A percentile compares a stretch with the other conserved stretches of the same genome.
Evolutionary conservation across 2,329 filamentous ascomycete species (phyloP).

Genomic region (Capronia americana): DNA sequence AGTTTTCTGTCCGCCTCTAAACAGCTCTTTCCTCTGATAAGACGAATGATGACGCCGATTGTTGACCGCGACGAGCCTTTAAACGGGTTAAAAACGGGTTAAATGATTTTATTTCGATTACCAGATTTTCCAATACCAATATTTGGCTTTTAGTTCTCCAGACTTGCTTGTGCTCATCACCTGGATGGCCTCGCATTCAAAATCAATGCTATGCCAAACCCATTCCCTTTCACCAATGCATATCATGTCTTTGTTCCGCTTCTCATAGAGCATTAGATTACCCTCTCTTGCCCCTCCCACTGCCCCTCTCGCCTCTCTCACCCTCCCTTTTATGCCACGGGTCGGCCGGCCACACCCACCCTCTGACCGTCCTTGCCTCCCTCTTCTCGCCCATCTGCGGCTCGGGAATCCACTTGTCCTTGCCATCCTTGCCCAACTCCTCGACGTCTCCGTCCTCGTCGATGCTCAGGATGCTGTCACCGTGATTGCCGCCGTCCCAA

Average conservation of each 20-base stretch:
- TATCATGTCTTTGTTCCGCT: constrained; percentile 8
- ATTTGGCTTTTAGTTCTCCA: constrained; percentile 3
- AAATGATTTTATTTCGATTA: constrained; percentile 4
- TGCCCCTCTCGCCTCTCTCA: constrained; percentile 42
- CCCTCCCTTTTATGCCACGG: constrained; percentile 64
- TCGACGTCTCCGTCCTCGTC: constrained; percentile 37
- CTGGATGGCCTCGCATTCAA: constrained; percentile 30
- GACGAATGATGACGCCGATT: not conserved
- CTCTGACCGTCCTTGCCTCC: constrained; percentile 64
- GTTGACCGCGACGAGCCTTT: not conserved
- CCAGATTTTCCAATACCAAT: constrained; percentile 17
- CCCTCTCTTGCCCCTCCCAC: constrained; percentile 29
- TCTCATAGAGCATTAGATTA: constrained; percentile 9
- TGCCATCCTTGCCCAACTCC: constrained; percentile 49
- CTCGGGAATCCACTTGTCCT: constrained; percentile 69
- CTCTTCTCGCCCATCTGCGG: constrained; percentile 65
- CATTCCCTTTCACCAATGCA: not conserved
- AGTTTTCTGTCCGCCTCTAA: not conserved
- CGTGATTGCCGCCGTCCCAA: constrained; percentile 43
- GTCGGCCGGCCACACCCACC: constrained; percentile 69
- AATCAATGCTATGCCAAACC: constrained; percentile 7
- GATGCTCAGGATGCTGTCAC: constrained; percentile 24
- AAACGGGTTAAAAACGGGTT: not conserved
- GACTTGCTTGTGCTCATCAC: constrained; percentile 30
- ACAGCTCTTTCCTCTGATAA: not conserved